Evolutionary conservation across 345 rosid species (phyloP), one percentile per base, ranked within the genome.

Genomic region (Cardamine resedifolia): DNA sequence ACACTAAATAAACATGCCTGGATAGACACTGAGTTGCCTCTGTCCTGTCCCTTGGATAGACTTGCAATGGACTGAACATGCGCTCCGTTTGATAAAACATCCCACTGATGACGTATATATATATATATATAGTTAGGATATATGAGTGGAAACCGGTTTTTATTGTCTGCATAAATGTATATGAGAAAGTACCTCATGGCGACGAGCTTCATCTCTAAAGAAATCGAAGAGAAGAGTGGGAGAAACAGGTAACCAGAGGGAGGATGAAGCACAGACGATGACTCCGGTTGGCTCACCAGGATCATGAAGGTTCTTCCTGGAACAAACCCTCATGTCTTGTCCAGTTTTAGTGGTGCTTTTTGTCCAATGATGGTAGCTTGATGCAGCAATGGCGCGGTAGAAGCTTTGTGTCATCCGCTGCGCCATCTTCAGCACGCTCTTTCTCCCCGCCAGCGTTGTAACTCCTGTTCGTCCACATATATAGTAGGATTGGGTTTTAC

Each of bases 241-340:
- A 51, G 91, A 78, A 47, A 92, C 87, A 14, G 99, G 97, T 78
- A 96, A 70, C 88, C 96, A 87, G 0, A 86, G 84, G 15, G 99
- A 92, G 64, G 98, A 81, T 73, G 91, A 97, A 6, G 97, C 90
- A 33, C 98, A 95, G 34, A 95, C 76, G 7, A 95, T 91, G 75
- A 95, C 84, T 48, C 99, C 99, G 0, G 71, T 71, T n/a, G 98
- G 97, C 77, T 95, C 99, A 2, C 94, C 94, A 45, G 96, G 97
- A 34, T 90, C 98, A 44, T 91, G 93, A 20, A 91, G 70, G 81
- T 95, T 95, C 83, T 95, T 95, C 82, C 97, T 84, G 20, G 99
- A 95, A 73, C 90, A 83, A 70, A 95, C 83, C 83, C 98, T 77
- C 47, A 90, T 79, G 81, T 95, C 98, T 44, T 90, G 98, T 63